These are phyloP conservation scores for Candolleomyces aberdarensis DNA, from an alignment of 768 basidiomycete species.

Conservation along the genomic window DNA sequence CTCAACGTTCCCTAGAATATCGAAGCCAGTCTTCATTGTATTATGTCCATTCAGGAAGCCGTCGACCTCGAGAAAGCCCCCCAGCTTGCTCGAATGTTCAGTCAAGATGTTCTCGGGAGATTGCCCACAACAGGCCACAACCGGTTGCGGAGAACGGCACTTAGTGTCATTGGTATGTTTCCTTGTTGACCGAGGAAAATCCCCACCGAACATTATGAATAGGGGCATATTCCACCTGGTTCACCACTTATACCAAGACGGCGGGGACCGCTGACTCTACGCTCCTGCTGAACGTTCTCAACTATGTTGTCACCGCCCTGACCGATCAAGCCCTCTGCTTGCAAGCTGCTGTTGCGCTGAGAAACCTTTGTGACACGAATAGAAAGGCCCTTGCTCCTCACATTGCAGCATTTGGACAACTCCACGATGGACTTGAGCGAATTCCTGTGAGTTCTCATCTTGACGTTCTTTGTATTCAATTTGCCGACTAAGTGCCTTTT, in stretches of 20 bases:
- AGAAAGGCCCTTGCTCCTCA: conserved; percentile 78
- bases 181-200: not conserved
- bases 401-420: conserved; percentile 78
- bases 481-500: not conserved
- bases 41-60: conserved; percentile 87
- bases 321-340: conserved; percentile 61
- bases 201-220: not conserved
- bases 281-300: conserved; percentile 61
- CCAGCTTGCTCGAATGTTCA: conserved; percentile 64
- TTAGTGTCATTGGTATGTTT: conserved; percentile 68
- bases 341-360: conserved; percentile 76
- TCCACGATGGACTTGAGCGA: conserved; percentile 72
- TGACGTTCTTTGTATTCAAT: not conserved
- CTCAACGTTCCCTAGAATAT: conserved; percentile 52
- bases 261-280: conserved; percentile 24
- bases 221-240: conserved; percentile 83
- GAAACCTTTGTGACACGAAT: conserved; percentile 89
- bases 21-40: conserved; percentile 83
- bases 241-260: conserved; percentile 44
- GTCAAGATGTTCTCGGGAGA: conserved; percentile 63
- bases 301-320: conserved; percentile 69
- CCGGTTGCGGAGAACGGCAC: conserved; percentile 68
- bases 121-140: conserved; percentile 63
- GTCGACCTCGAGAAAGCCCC: conserved; percentile 53
- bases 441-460: conserved; percentile 57